phyloP scores from a whole-genome alignment of 495 filamentous ascomycete genomes.

The Pyrenula massariospora region DNA sequence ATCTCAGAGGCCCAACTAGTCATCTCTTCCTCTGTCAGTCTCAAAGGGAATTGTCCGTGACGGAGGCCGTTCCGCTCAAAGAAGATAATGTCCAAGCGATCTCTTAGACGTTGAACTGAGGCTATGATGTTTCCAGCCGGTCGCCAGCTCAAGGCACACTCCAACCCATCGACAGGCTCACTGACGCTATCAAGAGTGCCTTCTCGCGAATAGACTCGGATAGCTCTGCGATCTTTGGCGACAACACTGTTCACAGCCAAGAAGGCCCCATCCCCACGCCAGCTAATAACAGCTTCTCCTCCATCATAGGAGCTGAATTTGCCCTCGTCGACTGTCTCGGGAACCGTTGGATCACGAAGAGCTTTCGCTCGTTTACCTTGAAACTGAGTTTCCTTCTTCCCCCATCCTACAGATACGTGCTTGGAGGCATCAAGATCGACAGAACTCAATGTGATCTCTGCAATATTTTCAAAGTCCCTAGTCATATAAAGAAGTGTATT shows the following conservation, averaged over 20 bases:
- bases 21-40: slow-evolving; percentile 45
- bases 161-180: slow-evolving; percentile 84
- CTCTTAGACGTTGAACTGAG: slow-evolving; percentile 58
- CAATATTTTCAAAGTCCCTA: slow-evolving; percentile 72
- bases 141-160: slow-evolving; percentile 81
- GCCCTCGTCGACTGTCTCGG: slow-evolving; percentile 84
- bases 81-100: slow-evolving; percentile 75
- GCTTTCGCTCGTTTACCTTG: slow-evolving; percentile 86
- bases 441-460: slow-evolving; percentile 52
- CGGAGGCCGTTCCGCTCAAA: slow-evolving; percentile 93
- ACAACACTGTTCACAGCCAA: slow-evolving; percentile 76
- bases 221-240: slow-evolving; percentile 51
- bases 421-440: slow-evolving; percentile 80
- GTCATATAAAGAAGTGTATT: slow-evolving; percentile 87
- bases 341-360: slow-evolving; percentile 84
- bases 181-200: slow-evolving; percentile 82
- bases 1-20: slow-evolving; percentile 46
- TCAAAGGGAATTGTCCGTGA: slow-evolving; percentile 80
- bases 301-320: slow-evolving; percentile 61
- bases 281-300: slow-evolving; percentile 59
- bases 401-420: slow-evolving; percentile 97
- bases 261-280: slow-evolving; percentile 90
- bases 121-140: slow-evolving; percentile 84
- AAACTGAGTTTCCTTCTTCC: slow-evolving; percentile 96
- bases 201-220: slow-evolving; percentile 83